These are phyloP conservation scores for Monosporozyma aerobia DNA, from an alignment of 805 yeast genomes.

Conservation along the genomic window DNA sequence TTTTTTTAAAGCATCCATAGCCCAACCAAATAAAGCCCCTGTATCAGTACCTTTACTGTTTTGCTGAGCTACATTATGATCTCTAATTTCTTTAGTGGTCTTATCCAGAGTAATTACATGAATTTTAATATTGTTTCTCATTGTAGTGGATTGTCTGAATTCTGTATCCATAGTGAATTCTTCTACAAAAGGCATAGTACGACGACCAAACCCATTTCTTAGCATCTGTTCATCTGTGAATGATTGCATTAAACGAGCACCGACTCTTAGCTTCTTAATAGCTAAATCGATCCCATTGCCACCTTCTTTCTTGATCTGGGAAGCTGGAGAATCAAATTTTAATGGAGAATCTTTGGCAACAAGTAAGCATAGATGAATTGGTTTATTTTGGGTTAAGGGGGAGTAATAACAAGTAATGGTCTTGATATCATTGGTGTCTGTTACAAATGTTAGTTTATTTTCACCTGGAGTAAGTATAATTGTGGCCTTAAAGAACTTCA, in stretches of 20 bases:
- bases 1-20: constrained; percentile 57
- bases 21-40: constrained; percentile 73
- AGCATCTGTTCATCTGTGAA: constrained; percentile 86
- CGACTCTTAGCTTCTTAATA: constrained; percentile 63
- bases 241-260: constrained; percentile 83
- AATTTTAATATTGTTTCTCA: constrained; percentile 59
- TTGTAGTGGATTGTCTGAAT: constrained; percentile 30
- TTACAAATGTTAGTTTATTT: constrained; percentile 44
- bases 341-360: constrained; percentile 70
- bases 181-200: constrained; percentile 70
- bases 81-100: constrained; percentile 62
- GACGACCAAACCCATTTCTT: constrained; percentile 63
- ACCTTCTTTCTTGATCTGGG: constrained; percentile 39
- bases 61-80: constrained; percentile 81
- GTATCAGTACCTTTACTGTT: constrained; percentile 58
- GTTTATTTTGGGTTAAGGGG: constrained; percentile 57
- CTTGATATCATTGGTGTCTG: constrained; percentile 34
- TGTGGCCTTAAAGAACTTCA: constrained; percentile 65
- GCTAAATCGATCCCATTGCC: constrained; percentile 66
- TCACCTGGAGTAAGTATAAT: constrained; percentile 62
- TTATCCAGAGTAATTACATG: constrained; percentile 63
- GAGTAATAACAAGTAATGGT: constrained; percentile 37
- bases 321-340: constrained; percentile 56
- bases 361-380: constrained; percentile 71
- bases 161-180: constrained; percentile 48